These are phyloP conservation scores for Leishmania lainsoni DNA, from an alignment of 208 protist genomes.

Conservation along the genomic window DNA sequence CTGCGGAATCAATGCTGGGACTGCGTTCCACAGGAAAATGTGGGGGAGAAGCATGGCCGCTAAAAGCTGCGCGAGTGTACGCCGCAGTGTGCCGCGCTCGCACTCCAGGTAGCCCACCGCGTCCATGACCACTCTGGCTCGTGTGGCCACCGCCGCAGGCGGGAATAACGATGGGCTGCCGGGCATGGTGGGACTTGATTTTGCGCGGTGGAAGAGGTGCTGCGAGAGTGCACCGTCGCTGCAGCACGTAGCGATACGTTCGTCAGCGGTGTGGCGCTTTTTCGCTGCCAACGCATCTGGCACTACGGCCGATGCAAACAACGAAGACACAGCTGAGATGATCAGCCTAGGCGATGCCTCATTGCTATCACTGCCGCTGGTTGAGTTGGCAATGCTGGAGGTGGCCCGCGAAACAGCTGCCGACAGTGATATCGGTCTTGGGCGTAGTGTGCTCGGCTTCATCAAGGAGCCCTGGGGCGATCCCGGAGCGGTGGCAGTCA, in stretches of 20 bases:
- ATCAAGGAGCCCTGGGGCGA: neutral
- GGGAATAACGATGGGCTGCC: neutral
- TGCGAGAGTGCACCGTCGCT: neutral
- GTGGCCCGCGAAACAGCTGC: neutral
- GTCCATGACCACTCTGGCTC: neutral
- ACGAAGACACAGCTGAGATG: neutral
- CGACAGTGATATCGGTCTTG: neutral
- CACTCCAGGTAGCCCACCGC: neutral
- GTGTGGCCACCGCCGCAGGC: neutral
- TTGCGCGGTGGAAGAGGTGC: neutral
- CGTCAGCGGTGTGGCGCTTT: neutral
- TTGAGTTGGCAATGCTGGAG: too few relatives aligned
- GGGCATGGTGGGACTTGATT: neutral
- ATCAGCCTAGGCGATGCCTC: neutral
- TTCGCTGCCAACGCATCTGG: neutral
- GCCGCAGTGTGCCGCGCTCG: neutral
- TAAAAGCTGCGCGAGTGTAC: neutral
- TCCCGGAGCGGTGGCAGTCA: neutral
- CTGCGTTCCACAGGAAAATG: constrained; percentile 1
- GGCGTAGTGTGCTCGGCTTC: neutral
- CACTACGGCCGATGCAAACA: neutral
- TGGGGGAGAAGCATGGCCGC: constrained; percentile 11
- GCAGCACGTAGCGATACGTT: neutral
- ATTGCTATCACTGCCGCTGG: neutral
- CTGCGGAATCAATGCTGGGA: neutral